Conservation (phyloP, 164 flowering plant species). For the Hamamelis virginiana region DNA sequence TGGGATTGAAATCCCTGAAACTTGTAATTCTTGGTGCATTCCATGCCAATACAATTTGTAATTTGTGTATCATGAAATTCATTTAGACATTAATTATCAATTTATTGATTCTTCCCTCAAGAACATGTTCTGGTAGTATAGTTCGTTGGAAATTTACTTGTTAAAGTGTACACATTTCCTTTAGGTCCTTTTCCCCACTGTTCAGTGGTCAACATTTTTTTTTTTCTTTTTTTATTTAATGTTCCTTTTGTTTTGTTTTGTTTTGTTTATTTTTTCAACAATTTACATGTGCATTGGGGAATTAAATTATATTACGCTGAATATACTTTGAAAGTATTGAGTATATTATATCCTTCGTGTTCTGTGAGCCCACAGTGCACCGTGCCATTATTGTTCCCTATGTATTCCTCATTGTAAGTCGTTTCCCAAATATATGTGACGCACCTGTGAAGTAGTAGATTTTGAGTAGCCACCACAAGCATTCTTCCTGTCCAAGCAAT, state of each 20-base stretch:
- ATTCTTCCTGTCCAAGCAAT: conserved; percentile 26
- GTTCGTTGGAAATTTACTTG: conserved; percentile 3
- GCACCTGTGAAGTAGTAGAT: conserved; percentile 26
- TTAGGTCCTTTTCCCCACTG: not conserved
- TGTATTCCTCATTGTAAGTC: conserved; percentile 1
- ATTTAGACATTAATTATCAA: conserved; percentile 51
- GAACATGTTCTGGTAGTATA: conserved; percentile 13
- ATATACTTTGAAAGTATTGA: not conserved
- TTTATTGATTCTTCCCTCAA: conserved; percentile 59
- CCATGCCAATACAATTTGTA: conserved; percentile 45
- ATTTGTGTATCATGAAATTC: conserved; percentile 62
- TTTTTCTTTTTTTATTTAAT: not conserved
- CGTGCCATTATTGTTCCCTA: conserved; percentile 1
- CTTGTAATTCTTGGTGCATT: conserved; percentile 57
- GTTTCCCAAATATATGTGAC: conserved; percentile 18
- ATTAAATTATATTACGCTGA: not conserved
- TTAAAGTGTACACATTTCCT: not conserved
- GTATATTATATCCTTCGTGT: conserved; percentile 15
- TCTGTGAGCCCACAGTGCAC: conserved; percentile 17
- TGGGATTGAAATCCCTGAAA: conserved; percentile 34
- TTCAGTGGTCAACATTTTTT: not conserved
- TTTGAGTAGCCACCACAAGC: conserved; percentile 25
- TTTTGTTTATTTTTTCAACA: not conserved
- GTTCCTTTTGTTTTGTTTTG: not conserved
- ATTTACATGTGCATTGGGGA: not conserved